Conservation (phyloP, 2,329 filamentous ascomycete genomes). For the Scedosporium apiospermum region DNA sequence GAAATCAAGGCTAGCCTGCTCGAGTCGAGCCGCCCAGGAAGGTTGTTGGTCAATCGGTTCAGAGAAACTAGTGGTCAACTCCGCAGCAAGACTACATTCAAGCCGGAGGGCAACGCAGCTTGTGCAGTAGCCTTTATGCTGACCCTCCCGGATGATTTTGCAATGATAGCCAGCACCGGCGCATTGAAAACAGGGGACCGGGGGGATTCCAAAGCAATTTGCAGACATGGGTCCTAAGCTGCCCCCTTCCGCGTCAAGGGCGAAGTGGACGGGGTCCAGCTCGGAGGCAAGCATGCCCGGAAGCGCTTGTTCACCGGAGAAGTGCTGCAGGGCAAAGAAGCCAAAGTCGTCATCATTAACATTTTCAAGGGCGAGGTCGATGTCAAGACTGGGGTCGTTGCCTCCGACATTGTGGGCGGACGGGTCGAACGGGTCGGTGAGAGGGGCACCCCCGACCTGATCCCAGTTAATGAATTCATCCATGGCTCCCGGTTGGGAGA, state of each 20-base stretch:
- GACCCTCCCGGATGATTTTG: constrained; percentile 51
- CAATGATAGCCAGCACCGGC: constrained; percentile 43
- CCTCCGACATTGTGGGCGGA: constrained; percentile 22
- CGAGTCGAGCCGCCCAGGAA: constrained; percentile 2
- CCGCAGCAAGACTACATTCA: constrained; percentile 47
- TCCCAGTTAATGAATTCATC: constrained; percentile 59
- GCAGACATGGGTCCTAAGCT: constrained; percentile 10
- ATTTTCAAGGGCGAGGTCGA: constrained; percentile 46
- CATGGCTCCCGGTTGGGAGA: constrained; percentile 18
- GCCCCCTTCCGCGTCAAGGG: not conserved
- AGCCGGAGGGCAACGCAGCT: constrained; percentile 51
- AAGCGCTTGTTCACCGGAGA: constrained; percentile 30
- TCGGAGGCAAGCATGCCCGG: constrained; percentile 8
- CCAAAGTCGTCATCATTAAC: constrained; percentile 50
- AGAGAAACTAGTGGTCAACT: constrained; percentile 12
- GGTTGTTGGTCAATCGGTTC: not conserved
- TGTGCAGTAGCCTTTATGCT: constrained; percentile 51
- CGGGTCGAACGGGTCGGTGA: constrained; percentile 21
- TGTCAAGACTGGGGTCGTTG: constrained; percentile 24
- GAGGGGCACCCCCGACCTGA: constrained; percentile 30
- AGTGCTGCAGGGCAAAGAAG: constrained; percentile 51
- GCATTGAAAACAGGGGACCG: constrained; percentile 43
- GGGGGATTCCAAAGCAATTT: constrained; percentile 30
- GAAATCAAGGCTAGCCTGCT: not conserved
- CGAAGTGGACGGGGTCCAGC: not conserved